These are phyloP conservation scores for Mycotypha africana DNA, from an alignment of 371 early-diverging fungal species.

Conservation along the genomic window DNA sequence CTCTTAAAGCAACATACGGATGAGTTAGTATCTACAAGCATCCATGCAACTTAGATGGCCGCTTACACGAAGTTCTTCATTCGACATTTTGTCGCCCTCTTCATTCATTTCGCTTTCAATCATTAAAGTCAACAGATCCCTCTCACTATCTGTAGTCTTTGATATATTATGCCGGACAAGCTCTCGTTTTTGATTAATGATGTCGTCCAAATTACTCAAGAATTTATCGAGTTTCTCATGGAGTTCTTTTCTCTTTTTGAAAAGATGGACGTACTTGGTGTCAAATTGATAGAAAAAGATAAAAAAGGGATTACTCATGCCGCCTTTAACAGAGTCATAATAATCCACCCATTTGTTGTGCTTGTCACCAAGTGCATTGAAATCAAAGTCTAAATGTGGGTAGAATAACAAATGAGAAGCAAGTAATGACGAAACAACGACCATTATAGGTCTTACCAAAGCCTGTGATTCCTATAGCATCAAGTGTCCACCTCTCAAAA, in stretches of 20 bases:
- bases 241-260: constrained; percentile 21
- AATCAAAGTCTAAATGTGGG: neutral
- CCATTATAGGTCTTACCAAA: constrained; percentile 23
- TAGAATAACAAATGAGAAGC: too few species aligned
- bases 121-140: constrained; percentile 29
- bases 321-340: constrained; percentile 9
- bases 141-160: constrained; percentile 32
- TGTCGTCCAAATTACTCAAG: constrained; percentile 11
- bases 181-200: constrained; percentile 5
- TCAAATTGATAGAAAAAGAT: constrained; percentile 19
- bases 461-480: constrained; percentile 29
- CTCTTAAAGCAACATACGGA: too few species aligned
- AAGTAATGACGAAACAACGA: neutral
- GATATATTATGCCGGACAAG: neutral
- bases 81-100: constrained; percentile 11
- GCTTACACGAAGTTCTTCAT: constrained; percentile 12
- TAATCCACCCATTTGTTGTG: constrained; percentile 12
- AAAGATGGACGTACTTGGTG: constrained; percentile 6
- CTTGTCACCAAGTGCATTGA: constrained; percentile 8
- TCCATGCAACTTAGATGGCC: too few species aligned
- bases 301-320: constrained; percentile 10
- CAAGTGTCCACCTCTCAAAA: constrained; percentile 26
- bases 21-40: too few species aligned
- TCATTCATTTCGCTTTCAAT: constrained; percentile 22
- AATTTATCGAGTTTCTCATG: constrained; percentile 13